Evolutionary conservation across 352 stramenopile genomes (phyloP).

Genomic region (Globisporangium barbulae): DNA sequence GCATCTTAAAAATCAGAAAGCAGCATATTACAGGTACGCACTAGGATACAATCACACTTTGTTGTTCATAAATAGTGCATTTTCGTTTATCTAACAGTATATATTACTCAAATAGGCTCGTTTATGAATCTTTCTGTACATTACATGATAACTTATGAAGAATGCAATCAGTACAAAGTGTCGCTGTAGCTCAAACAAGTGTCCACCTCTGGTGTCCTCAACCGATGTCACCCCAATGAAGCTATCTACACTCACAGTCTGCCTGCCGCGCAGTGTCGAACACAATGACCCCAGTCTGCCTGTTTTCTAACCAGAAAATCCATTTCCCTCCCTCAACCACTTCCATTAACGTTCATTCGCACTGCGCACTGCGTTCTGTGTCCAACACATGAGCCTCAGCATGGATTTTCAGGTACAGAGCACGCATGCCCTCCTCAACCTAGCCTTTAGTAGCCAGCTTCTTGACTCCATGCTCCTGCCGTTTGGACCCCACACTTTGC

Average conservation of each 20-base stretch:
- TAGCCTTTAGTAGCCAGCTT: not conserved
- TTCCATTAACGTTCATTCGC: not conserved
- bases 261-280: no score
- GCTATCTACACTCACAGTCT: not conserved
- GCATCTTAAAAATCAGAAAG: not conserved
- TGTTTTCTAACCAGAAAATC: slow-evolving; percentile 9
- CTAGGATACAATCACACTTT: not conserved
- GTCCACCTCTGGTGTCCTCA: no score
- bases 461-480: not conserved
- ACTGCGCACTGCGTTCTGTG: not conserved
- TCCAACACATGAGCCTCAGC: not conserved
- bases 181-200: not conserved
- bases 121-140: no score
- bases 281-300: not conserved
- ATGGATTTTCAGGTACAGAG: not conserved
- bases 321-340: not conserved
- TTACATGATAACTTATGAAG: no score
- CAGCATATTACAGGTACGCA: not conserved
- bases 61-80: no score
- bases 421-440: no score
- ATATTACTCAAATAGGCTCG: no score
- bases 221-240: not conserved
- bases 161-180: not conserved
- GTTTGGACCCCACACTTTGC: slow-evolving; percentile 4
- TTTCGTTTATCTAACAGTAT: no score